phyloP scores from a whole-genome alignment of 148 eudicot genomes.

The Simmondsia chinensis region DNA sequence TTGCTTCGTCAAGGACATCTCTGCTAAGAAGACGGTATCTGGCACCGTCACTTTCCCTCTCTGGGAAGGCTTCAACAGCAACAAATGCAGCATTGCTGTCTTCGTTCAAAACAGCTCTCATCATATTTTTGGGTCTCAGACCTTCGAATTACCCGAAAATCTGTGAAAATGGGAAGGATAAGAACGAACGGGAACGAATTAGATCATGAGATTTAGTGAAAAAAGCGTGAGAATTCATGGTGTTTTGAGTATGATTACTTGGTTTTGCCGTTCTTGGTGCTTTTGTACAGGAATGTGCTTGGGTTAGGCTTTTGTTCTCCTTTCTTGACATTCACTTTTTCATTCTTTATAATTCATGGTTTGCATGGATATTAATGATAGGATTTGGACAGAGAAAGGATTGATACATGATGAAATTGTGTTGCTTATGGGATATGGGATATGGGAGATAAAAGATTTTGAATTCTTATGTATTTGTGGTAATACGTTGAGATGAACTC shows the following conservation, averaged over 20 bases:
- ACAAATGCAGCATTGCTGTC: constrained; percentile 49
- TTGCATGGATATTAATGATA: no score
- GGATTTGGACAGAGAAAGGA: not conserved
- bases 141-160: constrained; percentile 34
- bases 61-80: constrained; percentile 56
- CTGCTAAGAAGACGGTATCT: constrained; percentile 47
- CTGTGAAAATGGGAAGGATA: constrained; percentile 5
- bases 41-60: constrained; percentile 49
- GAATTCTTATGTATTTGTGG: no score
- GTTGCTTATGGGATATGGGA: no score
- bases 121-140: constrained; percentile 61
- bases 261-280: not conserved
- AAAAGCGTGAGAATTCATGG: no score
- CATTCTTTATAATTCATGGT: no score
- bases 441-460: no score
- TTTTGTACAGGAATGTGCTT: not conserved
- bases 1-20: constrained; percentile 42
- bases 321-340: not conserved
- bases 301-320: not conserved
- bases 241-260: not conserved
- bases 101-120: constrained; percentile 49
- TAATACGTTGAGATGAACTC: no score
- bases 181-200: not conserved
- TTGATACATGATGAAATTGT: constrained; percentile 5
- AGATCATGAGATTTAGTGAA: not conserved